Conservation (phyloP, 345 rosid genomes). For the Acer yangbiense region DNA sequence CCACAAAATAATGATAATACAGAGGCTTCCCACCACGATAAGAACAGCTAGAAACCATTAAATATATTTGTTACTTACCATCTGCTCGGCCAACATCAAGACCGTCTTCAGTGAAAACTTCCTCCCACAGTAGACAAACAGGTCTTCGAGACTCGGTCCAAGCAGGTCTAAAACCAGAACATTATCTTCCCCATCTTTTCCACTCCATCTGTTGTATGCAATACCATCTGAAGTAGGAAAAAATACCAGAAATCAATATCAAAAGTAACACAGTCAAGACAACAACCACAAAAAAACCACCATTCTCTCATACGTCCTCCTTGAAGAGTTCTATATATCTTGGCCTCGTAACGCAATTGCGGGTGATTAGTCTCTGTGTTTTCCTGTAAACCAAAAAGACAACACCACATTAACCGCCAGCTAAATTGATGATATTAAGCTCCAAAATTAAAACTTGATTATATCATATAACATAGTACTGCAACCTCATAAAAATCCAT, state of each 20-base stretch:
- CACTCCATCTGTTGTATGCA: slow-evolving; percentile 52
- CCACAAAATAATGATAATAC: neutral
- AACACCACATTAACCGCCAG: neutral
- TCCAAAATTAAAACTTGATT: neutral
- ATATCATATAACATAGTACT: too few species aligned
- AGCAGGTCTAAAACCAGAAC: slow-evolving; percentile 55
- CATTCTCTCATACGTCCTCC: slow-evolving; percentile 52
- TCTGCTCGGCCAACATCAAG: slow-evolving; percentile 67
- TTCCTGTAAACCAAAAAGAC: slow-evolving; percentile 41
- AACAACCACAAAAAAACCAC: slow-evolving; percentile 3
- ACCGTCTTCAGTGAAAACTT: slow-evolving; percentile 69
- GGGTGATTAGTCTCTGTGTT: slow-evolving; percentile 61
- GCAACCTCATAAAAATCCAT: neutral
- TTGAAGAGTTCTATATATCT: slow-evolving; percentile 55
- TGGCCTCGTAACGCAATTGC: slow-evolving; percentile 62
- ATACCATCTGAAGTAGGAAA: slow-evolving; percentile 48
- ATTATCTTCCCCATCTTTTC: slow-evolving; percentile 56
- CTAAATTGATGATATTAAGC: neutral
- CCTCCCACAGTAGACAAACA: slow-evolving; percentile 68
- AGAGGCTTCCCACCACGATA: neutral
- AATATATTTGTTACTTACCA: slow-evolving; percentile 36
- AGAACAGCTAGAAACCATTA: neutral
- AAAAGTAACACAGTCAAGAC: neutral
- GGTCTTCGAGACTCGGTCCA: slow-evolving; percentile 72
- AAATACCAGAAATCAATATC: neutral